Percentiles rank a stretch among this genome's conserved stretches.
Conservation (phyloP, 495 filamentous ascomycete genomes). For the Hypoxylon lienhwacheense region DNA sequence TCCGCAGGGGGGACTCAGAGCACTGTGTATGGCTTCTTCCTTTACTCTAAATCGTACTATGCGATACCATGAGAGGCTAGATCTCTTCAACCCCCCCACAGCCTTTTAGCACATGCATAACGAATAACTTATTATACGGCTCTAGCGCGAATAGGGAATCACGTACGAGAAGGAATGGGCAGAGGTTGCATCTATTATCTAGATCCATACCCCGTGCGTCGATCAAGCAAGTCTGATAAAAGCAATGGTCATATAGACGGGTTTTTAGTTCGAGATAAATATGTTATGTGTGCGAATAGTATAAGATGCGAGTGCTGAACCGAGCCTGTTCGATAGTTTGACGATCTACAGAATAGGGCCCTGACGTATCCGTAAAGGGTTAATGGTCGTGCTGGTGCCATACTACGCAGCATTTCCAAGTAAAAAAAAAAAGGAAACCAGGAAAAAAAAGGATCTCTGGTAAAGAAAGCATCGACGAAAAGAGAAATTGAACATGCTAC, state of each 20-base stretch:
- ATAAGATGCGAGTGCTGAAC: neutral
- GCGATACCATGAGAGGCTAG: slow-evolving; percentile 24
- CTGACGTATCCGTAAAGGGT: slow-evolving; percentile 3
- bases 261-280: neutral
- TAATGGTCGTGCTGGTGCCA: neutral
- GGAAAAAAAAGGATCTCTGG: neutral
- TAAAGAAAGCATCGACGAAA: too few species aligned
- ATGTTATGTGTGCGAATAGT: neutral
- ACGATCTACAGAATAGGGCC: slow-evolving; percentile 4
- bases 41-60: too few species aligned
- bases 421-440: neutral
- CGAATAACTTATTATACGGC: slow-evolving; percentile 8
- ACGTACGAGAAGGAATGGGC: slow-evolving; percentile 9
- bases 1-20: slow-evolving; percentile 7
- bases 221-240: slow-evolving; percentile 7
- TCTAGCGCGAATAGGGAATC: slow-evolving; percentile 14
- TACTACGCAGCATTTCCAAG: neutral
- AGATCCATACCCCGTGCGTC: slow-evolving; percentile 14
- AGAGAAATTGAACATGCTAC: too few species aligned
- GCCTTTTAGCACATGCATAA: slow-evolving; percentile 20
- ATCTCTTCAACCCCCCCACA: slow-evolving; percentile 25
- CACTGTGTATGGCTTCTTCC: slow-evolving; percentile 12
- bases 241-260: slow-evolving; percentile 4
- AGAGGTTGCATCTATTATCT: neutral
- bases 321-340: slow-evolving; percentile 25